A percentile compares a stretch with the other conserved stretches of the same genome.
Conservation (phyloP, 2,329 filamentous ascomycete genomes). For the Penicillium sp. region DNA sequence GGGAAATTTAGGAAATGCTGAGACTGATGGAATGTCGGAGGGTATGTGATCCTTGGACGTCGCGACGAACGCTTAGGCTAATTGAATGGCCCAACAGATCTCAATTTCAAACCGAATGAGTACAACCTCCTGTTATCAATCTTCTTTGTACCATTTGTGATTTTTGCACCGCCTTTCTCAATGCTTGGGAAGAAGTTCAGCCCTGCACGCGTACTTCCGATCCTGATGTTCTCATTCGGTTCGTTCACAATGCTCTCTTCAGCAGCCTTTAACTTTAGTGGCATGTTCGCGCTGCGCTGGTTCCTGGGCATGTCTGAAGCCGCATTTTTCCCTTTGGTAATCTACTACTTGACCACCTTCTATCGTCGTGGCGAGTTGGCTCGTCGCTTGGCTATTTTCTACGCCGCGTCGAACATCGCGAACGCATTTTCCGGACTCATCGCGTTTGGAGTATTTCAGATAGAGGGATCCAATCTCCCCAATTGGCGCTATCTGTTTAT, state of each 20-base stretch:
- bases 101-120: conserved; percentile 61
- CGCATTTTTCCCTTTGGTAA: conserved; percentile 69
- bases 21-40: conserved; percentile 53
- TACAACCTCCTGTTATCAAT: conserved; percentile 70
- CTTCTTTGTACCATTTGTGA: conserved; percentile 73
- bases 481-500: conserved; percentile 56
- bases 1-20: conserved; percentile 55
- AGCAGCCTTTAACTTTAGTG: conserved; percentile 59
- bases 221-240: conserved; percentile 69
- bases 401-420: conserved; percentile 72
- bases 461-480: conserved; percentile 49
- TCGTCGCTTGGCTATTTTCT: conserved; percentile 69
- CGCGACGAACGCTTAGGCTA: not conserved
- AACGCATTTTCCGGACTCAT: conserved; percentile 63
- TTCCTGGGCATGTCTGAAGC: conserved; percentile 68
- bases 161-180: conserved; percentile 64
- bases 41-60: conserved; percentile 24
- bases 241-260: conserved; percentile 61
- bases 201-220: conserved; percentile 61
- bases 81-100: conserved; percentile 30
- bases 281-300: conserved; percentile 67
- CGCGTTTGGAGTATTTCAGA: conserved; percentile 62
- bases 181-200: conserved; percentile 70
- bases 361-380: conserved; percentile 71
- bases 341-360: conserved; percentile 64